Evolutionary conservation across 2,329 filamentous ascomycete genomes (phyloP), one percentile per base, ranked within the genome.

Genomic region (Penicillium psychrosexuale): DNA sequence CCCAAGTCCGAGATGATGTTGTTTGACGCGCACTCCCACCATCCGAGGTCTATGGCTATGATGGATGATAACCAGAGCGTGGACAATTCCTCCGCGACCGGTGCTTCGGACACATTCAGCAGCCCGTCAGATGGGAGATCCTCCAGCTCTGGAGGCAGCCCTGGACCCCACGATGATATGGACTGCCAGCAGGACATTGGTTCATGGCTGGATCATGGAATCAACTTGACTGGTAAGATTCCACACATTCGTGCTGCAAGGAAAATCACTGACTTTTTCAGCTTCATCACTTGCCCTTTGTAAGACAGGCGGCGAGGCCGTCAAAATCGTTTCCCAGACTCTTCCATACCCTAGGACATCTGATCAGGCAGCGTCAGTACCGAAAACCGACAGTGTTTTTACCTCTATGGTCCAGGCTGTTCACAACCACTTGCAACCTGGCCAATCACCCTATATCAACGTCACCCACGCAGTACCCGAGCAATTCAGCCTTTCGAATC

Each of bases 391-490:
- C 30, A 73, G 69, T 28, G 75, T 83, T 27, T 86, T 84, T 61
- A 76, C 76, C 27, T 74, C 75, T 17, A 74, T 86, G 30, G 80
- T 86, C 51, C 75, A 79, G 53, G 75, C 77, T 4, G 78, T 87
- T 1, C 82, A 85, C 65, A 73, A 78, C 36, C 75, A 76, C 22
- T 78, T 81, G 12, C 75, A 79, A 24, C 67, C 75, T 3, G 77
- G 75, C 46, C 76, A 78, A 13, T 82, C 79, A 0, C 78, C 79
- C 2, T 86, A 84, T 74, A 84, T 86, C 69, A 85, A 84, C 56
- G 80, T 87, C 47, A 84, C 83, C 51, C 84, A 87, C 64, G 84
- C 84, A 1, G 81, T 86, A 1, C 83, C 83, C 9, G 81, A 82
- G 38, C 80, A 81, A 49, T 86, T 85, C 71, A 85, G 80, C 52